Evolutionary conservation across 148 eudicot species (phyloP).

Genomic region (Vaccinium darrowii): DNA sequence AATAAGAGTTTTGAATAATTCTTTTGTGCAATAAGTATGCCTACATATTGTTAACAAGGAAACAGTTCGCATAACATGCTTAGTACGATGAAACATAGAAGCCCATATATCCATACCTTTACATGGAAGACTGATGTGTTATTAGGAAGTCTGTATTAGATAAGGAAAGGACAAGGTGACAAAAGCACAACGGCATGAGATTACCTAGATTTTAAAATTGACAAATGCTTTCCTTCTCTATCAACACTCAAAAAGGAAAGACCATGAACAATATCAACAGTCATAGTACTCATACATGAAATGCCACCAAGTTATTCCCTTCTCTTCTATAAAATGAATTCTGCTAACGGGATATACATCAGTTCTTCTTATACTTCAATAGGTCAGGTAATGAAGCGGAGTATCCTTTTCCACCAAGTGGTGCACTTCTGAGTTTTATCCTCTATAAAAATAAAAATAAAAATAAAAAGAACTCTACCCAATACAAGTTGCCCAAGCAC

Average conservation of each 20-base stretch:
- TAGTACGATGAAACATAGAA: neutral
- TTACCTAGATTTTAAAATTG: too few species aligned
- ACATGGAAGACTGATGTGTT: neutral
- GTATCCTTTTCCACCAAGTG: neutral
- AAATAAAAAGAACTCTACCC: neutral
- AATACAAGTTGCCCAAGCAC: neutral
- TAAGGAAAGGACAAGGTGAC: too few species aligned
- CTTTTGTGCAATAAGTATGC: neutral
- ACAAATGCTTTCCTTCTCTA: too few species aligned
- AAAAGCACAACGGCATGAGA: too few species aligned
- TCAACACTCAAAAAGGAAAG: too few species aligned
- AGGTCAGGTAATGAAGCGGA: neutral
- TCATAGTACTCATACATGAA: too few species aligned
- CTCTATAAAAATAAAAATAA: neutral
- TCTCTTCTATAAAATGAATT: neutral
- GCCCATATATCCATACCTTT: neutral
- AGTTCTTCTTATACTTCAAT: neutral
- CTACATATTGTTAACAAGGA: neutral
- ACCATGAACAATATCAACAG: too few species aligned
- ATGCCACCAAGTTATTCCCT: neutral
- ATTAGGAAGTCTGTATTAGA: neutral
- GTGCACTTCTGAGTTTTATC: neutral
- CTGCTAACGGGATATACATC: neutral
- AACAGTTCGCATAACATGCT: neutral
- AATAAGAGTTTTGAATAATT: neutral